Evolutionary conservation across 495 filamentous ascomycete species (phyloP).

Genomic region (Penicillium goetzii): DNA sequence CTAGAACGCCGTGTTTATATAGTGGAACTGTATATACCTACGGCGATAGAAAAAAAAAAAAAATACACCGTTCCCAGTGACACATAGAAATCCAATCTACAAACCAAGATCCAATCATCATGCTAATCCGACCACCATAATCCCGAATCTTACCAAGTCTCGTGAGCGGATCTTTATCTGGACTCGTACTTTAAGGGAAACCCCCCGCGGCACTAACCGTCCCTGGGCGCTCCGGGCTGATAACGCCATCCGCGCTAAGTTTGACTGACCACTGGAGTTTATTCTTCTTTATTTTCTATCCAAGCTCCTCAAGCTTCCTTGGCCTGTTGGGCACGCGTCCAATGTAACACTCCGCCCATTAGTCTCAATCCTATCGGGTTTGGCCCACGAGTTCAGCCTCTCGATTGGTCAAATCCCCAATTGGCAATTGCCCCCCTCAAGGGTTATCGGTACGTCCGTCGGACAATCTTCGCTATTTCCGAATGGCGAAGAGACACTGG

Average conservation of each 20-base stretch:
- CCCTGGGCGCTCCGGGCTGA: conserved; percentile 13
- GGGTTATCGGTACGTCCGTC: conserved; percentile 5
- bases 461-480: conserved; percentile 11
- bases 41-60: neutral
- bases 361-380: neutral
- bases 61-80: neutral
- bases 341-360: conserved; percentile 16
- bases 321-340: neutral
- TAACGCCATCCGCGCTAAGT: conserved; percentile 32
- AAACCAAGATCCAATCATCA: neutral
- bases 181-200: neutral
- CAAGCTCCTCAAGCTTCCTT: conserved; percentile 13
- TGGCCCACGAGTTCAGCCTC: neutral
- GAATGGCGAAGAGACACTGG: conserved; percentile 9
- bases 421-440: neutral
- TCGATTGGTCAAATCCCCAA: neutral
- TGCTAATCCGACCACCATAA: neutral
- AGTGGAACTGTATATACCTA: neutral
- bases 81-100: conserved; percentile 2
- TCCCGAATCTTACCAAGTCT: neutral
- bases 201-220: conserved; percentile 8
- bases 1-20: too few relatives aligned
- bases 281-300: neutral
- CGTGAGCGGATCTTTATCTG: neutral
- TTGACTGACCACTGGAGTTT: conserved; percentile 7